phyloP scores from a whole-genome alignment of 2,329 filamentous ascomycete species.

The Fusarium oxysporum region DNA sequence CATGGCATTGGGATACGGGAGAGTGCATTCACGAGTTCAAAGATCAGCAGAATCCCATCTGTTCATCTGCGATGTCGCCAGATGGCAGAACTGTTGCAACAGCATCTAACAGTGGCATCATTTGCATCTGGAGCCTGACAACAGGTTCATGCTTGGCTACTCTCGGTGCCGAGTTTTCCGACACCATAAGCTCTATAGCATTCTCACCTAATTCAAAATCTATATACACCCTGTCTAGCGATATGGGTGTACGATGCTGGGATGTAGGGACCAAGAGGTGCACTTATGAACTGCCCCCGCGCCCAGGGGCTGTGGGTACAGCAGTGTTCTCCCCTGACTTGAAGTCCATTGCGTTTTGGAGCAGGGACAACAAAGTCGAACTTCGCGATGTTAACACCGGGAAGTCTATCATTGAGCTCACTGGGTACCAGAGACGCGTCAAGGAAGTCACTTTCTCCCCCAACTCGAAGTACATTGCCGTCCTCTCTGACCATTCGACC shows the following conservation, averaged over 20 bases:
- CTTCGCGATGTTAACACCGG: not conserved
- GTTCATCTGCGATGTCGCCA: not conserved
- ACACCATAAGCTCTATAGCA: not conserved
- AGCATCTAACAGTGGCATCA: not conserved
- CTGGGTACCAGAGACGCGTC: not conserved
- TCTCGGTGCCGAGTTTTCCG: not conserved
- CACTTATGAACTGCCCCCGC: not conserved
- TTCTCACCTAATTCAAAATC: not conserved
- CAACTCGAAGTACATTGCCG: not conserved
- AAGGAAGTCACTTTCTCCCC: not conserved
- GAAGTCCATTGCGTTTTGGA: not conserved
- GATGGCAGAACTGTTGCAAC: not conserved
- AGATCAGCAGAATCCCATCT: not conserved
- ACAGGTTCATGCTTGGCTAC: not conserved
- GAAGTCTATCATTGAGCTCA: not conserved
- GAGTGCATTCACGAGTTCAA: not conserved
- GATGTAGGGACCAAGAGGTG: not conserved
- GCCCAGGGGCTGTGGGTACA: not conserved
- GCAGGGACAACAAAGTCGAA: not conserved
- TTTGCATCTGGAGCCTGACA: not conserved
- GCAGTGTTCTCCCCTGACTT: not conserved
- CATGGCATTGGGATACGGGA: not conserved
- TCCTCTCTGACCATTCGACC: not conserved
- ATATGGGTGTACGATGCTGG: not conserved
- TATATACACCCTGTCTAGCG: not conserved